phyloP scores from a whole-genome alignment of 2,329 filamentous ascomycete species.

The Mycosphaerelloides madeirae region DNA sequence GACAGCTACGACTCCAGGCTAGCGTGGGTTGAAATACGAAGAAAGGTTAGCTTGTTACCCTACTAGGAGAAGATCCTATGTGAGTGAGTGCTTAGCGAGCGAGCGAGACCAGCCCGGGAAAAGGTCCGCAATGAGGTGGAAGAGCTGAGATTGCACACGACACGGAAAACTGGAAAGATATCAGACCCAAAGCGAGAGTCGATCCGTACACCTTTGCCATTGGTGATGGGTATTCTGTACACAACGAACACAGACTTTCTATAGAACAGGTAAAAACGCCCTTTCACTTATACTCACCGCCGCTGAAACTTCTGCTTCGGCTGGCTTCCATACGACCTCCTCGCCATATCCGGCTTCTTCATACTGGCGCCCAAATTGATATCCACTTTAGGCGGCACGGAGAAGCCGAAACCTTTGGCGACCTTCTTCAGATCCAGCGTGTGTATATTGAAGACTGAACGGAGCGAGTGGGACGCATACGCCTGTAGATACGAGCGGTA shows the following conservation, averaged over 20 bases:
- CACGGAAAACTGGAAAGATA: no score
- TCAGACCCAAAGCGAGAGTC: no score
- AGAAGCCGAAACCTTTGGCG: conserved; percentile 78
- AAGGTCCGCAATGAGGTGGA: no score
- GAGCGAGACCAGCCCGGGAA: no score
- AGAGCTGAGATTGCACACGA: no score
- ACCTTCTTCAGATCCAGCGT: conserved; percentile 79
- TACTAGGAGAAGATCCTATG: not conserved
- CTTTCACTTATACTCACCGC: no score
- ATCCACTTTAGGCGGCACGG: conserved; percentile 71
- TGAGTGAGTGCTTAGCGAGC: no score
- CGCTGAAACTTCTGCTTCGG: conserved; percentile 51
- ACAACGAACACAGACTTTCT: no score
- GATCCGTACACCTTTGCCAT: no score
- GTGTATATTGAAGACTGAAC: conserved; percentile 79
- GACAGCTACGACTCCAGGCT: no score
- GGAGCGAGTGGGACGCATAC: conserved; percentile 79
- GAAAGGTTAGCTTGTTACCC: conserved; percentile 1
- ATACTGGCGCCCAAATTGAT: conserved; percentile 73
- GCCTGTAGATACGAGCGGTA: conserved; percentile 92
- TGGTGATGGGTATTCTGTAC: no score
- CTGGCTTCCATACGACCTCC: conserved; percentile 74
- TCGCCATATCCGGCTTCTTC: conserved; percentile 66
- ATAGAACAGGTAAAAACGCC: no score
- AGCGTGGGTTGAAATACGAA: not conserved